These are phyloP conservation scores for Ceratobasidium sp. DNA, from an alignment of 1,284 basidiomycete genomes.

Conservation along the genomic window DNA sequence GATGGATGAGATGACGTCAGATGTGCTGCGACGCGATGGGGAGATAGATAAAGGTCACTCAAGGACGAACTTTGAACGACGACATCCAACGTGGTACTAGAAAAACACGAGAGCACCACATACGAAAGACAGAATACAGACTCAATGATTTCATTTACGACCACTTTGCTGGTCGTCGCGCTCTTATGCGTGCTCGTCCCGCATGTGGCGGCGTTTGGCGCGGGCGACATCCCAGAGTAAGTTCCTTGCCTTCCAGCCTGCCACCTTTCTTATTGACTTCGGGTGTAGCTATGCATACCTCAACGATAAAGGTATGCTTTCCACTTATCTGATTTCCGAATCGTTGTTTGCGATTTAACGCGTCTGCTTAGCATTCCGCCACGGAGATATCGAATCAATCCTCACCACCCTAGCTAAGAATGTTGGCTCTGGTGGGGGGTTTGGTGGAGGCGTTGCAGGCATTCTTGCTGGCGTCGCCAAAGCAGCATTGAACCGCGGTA, in stretches of 20 bases:
- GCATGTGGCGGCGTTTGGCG: constrained; percentile 48
- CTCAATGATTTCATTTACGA: neutral
- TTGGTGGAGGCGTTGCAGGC: constrained; percentile 64
- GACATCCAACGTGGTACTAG: neutral
- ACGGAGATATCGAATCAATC: constrained; percentile 60
- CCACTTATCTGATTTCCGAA: neutral
- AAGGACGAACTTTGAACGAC: neutral
- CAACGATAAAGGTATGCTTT: constrained; percentile 60
- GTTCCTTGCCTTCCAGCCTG: too few relatives aligned
- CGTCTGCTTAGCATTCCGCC: constrained; percentile 67
- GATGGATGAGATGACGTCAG: constrained; percentile 43
- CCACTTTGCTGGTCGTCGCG: constrained; percentile 33
- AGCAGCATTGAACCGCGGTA: too few relatives aligned
- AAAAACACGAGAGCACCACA: neutral
- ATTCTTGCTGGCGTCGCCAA: constrained; percentile 60
- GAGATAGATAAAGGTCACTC: constrained; percentile 15
- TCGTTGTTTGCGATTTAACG: neutral
- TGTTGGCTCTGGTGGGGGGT: neutral
- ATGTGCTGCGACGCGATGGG: constrained; percentile 13
- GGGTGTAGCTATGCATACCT: constrained; percentile 62
- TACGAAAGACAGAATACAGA: neutral
- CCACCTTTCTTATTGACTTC: too few relatives aligned
- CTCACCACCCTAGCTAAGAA: constrained; percentile 3
- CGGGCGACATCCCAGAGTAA: constrained; percentile 46
- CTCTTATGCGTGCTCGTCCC: constrained; percentile 44